A percentile compares a stretch with the other conserved stretches of the same genome.
phyloP scores from a whole-genome alignment of 371 early-diverging fungal species.

The Furculomyces boomerangus region DNA sequence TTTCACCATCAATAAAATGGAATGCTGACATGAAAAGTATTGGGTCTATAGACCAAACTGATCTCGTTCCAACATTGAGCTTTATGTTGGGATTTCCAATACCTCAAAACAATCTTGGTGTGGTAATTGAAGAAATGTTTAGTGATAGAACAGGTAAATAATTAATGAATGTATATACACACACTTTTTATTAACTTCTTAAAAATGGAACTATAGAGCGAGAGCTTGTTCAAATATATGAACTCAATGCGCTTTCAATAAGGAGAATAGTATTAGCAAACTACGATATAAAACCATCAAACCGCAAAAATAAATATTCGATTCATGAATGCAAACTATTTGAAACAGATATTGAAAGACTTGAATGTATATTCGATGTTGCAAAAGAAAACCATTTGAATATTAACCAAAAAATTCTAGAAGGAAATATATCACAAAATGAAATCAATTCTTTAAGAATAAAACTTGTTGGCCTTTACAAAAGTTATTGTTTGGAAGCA shows the following conservation, averaged over 20 bases:
- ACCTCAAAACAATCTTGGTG: constrained; percentile 78
- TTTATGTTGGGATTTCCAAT: constrained; percentile 67
- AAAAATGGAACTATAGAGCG: background rate
- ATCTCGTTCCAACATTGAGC: constrained; percentile 75
- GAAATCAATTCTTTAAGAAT: background rate
- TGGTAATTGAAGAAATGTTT: background rate
- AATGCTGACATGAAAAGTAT: background rate
- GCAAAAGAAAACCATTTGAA: background rate
- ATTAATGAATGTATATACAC: background rate
- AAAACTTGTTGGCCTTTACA: constrained; percentile 7
- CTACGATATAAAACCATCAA: background rate
- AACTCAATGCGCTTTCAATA: background rate
- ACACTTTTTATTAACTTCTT: background rate
- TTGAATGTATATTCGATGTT: background rate
- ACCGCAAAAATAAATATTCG: background rate
- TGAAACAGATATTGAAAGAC: background rate
- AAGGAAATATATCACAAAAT: background rate
- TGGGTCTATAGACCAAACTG: constrained; percentile 51
- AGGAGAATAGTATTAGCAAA: background rate
- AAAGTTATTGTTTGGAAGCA: constrained; percentile 19
- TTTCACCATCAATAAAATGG: background rate
- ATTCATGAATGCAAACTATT: background rate
- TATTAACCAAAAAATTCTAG: background rate
- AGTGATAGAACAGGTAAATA: background rate
- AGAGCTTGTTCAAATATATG: background rate